These are phyloP conservation scores for Aspergillus biplanus DNA, from an alignment of 495 filamentous ascomycete genomes.

Conservation along the genomic window DNA sequence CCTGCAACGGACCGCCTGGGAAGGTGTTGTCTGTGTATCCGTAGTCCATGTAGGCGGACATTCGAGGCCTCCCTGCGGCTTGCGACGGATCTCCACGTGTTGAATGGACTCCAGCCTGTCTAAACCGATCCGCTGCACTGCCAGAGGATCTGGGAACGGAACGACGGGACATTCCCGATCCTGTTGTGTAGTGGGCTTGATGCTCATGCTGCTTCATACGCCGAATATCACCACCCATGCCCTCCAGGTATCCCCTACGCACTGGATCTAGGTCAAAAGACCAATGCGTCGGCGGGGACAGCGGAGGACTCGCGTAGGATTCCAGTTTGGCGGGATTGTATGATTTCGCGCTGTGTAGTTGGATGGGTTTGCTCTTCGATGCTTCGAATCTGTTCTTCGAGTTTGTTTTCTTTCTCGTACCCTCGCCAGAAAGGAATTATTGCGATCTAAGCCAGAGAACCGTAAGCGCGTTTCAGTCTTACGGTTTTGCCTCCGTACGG, in stretches of 20 bases:
- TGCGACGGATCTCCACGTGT: slow-evolving; percentile 47
- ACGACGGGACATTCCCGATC: slow-evolving; percentile 30
- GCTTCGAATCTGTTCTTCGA: not conserved
- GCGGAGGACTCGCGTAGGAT: slow-evolving; percentile 59
- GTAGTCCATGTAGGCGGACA: slow-evolving; percentile 45
- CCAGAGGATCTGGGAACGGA: slow-evolving; percentile 24
- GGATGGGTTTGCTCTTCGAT: slow-evolving; percentile 10
- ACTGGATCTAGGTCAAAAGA: slow-evolving; percentile 44
- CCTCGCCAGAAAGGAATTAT: slow-evolving; percentile 10
- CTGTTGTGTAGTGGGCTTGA: slow-evolving; percentile 43
- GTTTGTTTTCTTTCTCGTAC: slow-evolving; percentile 9
- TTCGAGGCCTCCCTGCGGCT: slow-evolving; percentile 34
- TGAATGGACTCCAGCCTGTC: slow-evolving; percentile 36
- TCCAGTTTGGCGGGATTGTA: slow-evolving; percentile 56
- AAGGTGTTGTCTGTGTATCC: slow-evolving; percentile 49
- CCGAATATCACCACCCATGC: slow-evolving; percentile 73
- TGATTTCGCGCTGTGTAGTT: slow-evolving; percentile 1
- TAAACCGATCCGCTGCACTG: slow-evolving; percentile 39
- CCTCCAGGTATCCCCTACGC: slow-evolving; percentile 52
- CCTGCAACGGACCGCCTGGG: slow-evolving; percentile 45
- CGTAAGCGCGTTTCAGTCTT: slow-evolving; percentile 26
- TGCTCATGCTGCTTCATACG: slow-evolving; percentile 70
- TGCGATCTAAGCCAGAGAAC: slow-evolving; percentile 17
- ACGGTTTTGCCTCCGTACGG: slow-evolving; percentile 22
- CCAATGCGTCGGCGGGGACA: slow-evolving; percentile 63